phyloP scores from a whole-genome alignment of 352 stramenopile species.

The Ophiocytium majus region DNA sequence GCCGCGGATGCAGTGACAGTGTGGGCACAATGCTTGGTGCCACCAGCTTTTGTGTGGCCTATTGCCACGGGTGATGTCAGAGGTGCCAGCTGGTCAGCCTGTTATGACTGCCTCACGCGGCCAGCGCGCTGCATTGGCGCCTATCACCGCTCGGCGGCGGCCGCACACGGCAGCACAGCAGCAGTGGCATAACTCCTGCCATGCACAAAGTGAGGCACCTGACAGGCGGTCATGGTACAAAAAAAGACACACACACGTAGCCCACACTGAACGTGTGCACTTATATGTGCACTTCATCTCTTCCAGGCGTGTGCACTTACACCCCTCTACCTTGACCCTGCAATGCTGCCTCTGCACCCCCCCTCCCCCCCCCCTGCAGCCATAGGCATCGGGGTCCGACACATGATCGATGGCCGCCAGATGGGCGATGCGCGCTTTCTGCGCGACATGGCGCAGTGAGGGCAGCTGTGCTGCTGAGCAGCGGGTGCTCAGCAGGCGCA shows the following conservation, averaged over 20 bases:
- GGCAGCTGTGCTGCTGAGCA: too few relatives aligned
- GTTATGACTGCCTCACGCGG: not conserved
- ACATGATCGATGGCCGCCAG: not conserved
- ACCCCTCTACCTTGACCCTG: not conserved
- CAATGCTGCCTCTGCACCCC: not conserved
- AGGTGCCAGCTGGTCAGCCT: not conserved
- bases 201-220: too few relatives aligned
- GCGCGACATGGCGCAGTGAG: not conserved
- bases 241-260: not conserved
- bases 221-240: too few relatives aligned
- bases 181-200: not conserved
- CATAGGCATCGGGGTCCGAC: not conserved
- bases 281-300: not conserved
- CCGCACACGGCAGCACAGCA: too few relatives aligned
- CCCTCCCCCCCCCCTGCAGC: not conserved
- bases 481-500: too few relatives aligned
- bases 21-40: too few relatives aligned
- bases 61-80: not conserved
- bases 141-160: not conserved
- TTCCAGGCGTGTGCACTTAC: not conserved
- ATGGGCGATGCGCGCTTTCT: not conserved
- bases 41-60: too few relatives aligned
- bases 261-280: not conserved
- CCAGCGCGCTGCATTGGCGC: not conserved
- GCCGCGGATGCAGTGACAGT: not conserved